Evolutionary conservation across 768 basidiomycete genomes (phyloP).

Genomic region (Pleurotus citrinopileatus): DNA sequence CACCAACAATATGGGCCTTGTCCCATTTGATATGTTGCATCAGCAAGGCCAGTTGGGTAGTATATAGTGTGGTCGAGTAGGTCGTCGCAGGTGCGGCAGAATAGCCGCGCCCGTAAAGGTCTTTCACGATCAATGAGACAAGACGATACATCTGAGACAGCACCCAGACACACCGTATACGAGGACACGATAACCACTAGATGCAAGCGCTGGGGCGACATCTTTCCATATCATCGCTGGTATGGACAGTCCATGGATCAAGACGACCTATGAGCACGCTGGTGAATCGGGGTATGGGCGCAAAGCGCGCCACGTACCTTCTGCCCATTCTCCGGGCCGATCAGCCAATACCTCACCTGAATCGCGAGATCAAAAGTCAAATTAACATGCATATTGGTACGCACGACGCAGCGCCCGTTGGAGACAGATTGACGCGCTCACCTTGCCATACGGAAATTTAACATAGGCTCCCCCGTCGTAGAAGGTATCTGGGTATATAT

Average conservation of each 20-base stretch:
- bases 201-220: conserved; percentile 61
- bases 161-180: conserved; percentile 56
- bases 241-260: conserved; percentile 77
- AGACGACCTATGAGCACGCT: conserved; percentile 57
- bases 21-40: conserved; percentile 79
- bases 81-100: conserved; percentile 73
- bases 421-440: conserved; percentile 26
- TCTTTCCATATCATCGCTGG: conserved; percentile 79
- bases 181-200: conserved; percentile 68
- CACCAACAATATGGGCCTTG: conserved; percentile 59
- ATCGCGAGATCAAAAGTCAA: neutral
- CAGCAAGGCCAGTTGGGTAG: conserved; percentile 77
- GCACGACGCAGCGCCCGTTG: neutral
- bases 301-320: conserved; percentile 42
- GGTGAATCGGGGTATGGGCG: neutral
- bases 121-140: conserved; percentile 29
- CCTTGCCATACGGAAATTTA: conserved; percentile 61
- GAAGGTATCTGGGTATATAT: conserved; percentile 71
- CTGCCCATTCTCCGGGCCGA: conserved; percentile 66
- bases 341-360: conserved; percentile 74
- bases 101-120: conserved; percentile 81
- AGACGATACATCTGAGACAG: neutral
- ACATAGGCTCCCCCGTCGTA: conserved; percentile 65
- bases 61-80: conserved; percentile 64
- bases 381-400: conserved; percentile 1